Conservation (phyloP, 1,284 basidiomycete species). For the Boletus semigastroideus region DNA sequence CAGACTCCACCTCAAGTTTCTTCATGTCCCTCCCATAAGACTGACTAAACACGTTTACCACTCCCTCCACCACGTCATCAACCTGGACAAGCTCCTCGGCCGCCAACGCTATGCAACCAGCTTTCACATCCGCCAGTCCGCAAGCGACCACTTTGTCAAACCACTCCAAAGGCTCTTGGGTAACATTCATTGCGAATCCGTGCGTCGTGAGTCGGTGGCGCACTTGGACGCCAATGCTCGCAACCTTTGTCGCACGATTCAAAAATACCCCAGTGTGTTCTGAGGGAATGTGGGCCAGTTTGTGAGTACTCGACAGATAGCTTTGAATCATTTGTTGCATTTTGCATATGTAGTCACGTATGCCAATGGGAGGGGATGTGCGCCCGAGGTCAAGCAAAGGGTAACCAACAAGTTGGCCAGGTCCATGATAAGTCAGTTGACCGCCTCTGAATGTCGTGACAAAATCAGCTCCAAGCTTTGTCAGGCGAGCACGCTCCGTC, state of each 20-base stretch:
- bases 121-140: conserved; percentile 84
- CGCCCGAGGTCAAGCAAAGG: conserved; percentile 83
- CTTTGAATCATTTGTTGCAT: conserved; percentile 48
- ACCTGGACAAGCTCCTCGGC: conserved; percentile 41
- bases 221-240: conserved; percentile 95
- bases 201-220: conserved; percentile 92
- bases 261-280: conserved; percentile 81
- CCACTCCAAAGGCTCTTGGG: conserved; percentile 76
- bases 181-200: conserved; percentile 94
- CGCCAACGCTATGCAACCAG: conserved; percentile 61
- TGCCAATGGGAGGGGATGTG: conserved; percentile 53
- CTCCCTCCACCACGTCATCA: conserved; percentile 49
- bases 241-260: conserved; percentile 72
- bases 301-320: conserved; percentile 59
- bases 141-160: conserved; percentile 91
- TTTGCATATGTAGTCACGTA: conserved; percentile 77
- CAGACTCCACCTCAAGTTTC: conserved; percentile 44
- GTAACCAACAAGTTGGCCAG: conserved; percentile 96
- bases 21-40: conserved; percentile 57
- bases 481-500: conserved; percentile 67
- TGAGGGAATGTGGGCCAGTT: conserved; percentile 50
- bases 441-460: conserved; percentile 84
- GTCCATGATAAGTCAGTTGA: conserved; percentile 96
- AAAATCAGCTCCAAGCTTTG: conserved; percentile 84
- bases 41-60: conserved; percentile 54